Evolutionary conservation across 2,329 filamentous ascomycete species (phyloP).

Genomic region (Diaporthe ilicicola): DNA sequence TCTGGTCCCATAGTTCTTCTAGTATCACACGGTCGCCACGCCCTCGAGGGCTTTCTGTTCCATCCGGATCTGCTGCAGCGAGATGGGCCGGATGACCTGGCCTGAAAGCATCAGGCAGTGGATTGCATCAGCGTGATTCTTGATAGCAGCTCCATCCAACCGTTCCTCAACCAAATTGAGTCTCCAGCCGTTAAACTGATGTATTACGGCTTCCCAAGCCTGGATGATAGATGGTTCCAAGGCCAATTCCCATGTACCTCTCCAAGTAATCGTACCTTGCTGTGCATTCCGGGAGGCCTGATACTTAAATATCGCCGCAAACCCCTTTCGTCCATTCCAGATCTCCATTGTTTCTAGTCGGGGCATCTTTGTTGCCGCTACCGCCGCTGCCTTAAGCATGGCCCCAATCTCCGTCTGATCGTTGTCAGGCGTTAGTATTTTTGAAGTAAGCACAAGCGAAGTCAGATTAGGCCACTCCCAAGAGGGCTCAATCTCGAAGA

Average conservation of each 20-base stretch:
- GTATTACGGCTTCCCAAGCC: slow-evolving; percentile 42
- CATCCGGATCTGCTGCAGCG: slow-evolving; percentile 44
- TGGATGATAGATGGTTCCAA: slow-evolving; percentile 36
- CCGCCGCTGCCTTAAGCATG: slow-evolving; percentile 38
- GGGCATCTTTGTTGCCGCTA: slow-evolving; percentile 43
- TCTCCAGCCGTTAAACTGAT: neutral
- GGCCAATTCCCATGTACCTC: slow-evolving; percentile 42
- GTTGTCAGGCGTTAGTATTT: slow-evolving; percentile 38
- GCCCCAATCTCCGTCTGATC: slow-evolving; percentile 35
- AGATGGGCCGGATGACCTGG: slow-evolving; percentile 44
- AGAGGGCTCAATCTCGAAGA: slow-evolving; percentile 38
- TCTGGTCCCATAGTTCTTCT: too few species aligned
- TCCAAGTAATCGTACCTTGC: slow-evolving; percentile 39
- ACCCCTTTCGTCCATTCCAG: slow-evolving; percentile 44
- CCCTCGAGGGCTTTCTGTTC: slow-evolving; percentile 40
- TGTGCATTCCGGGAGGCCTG: slow-evolving; percentile 30
- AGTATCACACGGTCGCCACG: slow-evolving; percentile 20
- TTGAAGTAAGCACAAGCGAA: slow-evolving; percentile 44
- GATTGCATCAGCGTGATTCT: slow-evolving; percentile 44
- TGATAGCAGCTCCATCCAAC: slow-evolving; percentile 39
- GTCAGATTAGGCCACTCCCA: slow-evolving; percentile 44
- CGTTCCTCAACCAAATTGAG: slow-evolving; percentile 30
- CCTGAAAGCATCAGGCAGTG: slow-evolving; percentile 40
- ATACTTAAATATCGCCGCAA: slow-evolving; percentile 44
- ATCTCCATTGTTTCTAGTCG: slow-evolving; percentile 45